Conservation (phyloP, 192 early-diverging fungal species). For the Endogone sp. region DNA sequence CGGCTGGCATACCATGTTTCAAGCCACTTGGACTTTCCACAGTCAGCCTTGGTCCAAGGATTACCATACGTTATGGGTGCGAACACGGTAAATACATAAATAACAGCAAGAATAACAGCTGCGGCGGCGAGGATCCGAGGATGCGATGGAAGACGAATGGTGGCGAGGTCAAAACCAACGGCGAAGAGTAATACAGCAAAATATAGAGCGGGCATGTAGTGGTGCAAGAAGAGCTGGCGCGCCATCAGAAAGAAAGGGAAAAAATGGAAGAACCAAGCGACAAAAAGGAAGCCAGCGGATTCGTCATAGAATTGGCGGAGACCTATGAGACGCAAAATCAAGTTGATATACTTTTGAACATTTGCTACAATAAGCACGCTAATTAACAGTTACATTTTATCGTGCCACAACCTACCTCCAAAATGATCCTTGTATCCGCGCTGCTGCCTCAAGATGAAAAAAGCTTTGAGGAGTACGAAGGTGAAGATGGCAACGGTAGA, state of each 20-base stretch:
- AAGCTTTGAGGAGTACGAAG: constrained; percentile 53
- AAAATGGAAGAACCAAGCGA: constrained; percentile 84
- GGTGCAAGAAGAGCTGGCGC: constrained; percentile 89
- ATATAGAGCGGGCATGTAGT: constrained; percentile 93
- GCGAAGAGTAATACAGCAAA: constrained; percentile 76
- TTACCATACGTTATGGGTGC: constrained; percentile 85
- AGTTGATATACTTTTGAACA: constrained; percentile 26
- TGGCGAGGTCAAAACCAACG: constrained; percentile 68
- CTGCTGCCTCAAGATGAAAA: constrained; percentile 52
- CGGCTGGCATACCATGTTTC: constrained; percentile 67
- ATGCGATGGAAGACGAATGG: constrained; percentile 51
- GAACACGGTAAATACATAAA: constrained; percentile 62
- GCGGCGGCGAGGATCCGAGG: constrained; percentile 45
- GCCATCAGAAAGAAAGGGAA: constrained; percentile 87
- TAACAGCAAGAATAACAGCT: constrained; percentile 46
- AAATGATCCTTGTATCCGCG: constrained; percentile 46
- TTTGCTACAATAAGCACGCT: constrained; percentile 34
- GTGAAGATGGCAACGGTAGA: constrained; percentile 51
- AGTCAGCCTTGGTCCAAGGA: constrained; percentile 68
- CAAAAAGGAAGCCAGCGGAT: constrained; percentile 60
- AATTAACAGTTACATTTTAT: neutral
- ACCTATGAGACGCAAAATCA: too few species aligned
- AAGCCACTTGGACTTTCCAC: constrained; percentile 75
- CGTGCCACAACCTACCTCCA: constrained; percentile 2
- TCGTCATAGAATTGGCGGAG: constrained; percentile 44